phyloP scores from a whole-genome alignment of 805 yeast species.

The Starmera pachycereana region DNA sequence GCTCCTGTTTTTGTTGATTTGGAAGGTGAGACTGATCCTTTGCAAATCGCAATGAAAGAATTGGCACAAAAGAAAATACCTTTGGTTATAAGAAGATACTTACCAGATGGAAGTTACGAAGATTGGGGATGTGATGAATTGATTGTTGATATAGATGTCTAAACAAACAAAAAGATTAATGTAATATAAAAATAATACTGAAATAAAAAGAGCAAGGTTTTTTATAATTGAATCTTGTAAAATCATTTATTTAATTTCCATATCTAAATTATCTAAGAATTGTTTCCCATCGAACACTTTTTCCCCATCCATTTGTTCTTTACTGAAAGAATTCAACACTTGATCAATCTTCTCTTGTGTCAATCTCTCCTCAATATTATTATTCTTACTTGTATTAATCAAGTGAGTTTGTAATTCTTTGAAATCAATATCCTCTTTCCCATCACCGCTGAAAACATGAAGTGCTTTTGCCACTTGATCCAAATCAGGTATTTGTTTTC shows the following conservation, averaged over 20 bases:
- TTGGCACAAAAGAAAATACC: constrained; percentile 92
- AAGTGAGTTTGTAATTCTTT: constrained; percentile 41
- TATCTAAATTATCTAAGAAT: constrained; percentile 32
- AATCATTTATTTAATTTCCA: too few relatives aligned
- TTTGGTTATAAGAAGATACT: constrained; percentile 85
- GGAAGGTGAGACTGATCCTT: constrained; percentile 98
- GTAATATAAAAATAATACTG: neutral
- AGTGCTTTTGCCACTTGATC: constrained; percentile 51
- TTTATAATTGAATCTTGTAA: too few relatives aligned
- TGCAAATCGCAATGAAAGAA: constrained; percentile 96
- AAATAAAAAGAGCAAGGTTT: constrained; percentile 1
- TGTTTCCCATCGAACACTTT: constrained; percentile 48
- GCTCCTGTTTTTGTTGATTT: constrained; percentile 97
- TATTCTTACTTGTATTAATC: constrained; percentile 22
- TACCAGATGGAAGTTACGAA: constrained; percentile 95
- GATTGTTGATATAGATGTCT: constrained; percentile 58
- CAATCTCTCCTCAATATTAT: constrained; percentile 18
- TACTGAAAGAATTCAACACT: constrained; percentile 45
- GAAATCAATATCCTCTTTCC: constrained; percentile 29
- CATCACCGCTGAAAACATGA: constrained; percentile 34
- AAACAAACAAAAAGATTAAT: neutral
- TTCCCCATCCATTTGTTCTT: constrained; percentile 44
- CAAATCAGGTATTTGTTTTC: constrained; percentile 40
- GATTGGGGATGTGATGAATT: constrained; percentile 99
- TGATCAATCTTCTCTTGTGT: constrained; percentile 33